Base-by-base conservation (phyloP, 768 basidiomycete genomes). In the Dacryopinax spathularia region DNA sequence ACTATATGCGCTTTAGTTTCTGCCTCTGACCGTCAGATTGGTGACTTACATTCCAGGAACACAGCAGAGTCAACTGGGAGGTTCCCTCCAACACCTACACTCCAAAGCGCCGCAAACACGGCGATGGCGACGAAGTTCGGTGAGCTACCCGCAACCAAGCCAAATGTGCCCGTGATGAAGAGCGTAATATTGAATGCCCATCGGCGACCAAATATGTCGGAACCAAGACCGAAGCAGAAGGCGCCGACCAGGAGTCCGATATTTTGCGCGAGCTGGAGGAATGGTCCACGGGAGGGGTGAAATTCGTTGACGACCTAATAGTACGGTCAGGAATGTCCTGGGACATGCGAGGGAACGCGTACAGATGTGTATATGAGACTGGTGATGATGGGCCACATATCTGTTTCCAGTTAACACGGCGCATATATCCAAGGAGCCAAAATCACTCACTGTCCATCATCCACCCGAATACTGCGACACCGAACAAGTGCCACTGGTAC, bases 381-480 rank as follows among this genome's bases (percentile, higher is more conserved):
- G 62, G 56, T 56, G 70, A 82, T 65, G 68, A 87, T 85, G 20
- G 85, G 85, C 87, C 86, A 88, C 29, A 86, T 78, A 67, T 84
- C 48, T 87, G 68, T 87, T 86, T 18, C 86, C 44, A 62, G n/a
- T 56, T 36, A 16, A 60, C 37, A 60, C 43, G 12, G 13, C 48
- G 12, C 20, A 18, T 7, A 43, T 34, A n/a, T n/a, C n/a, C 12
- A 13, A 18, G 37, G 3, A 59, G 20, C n/a, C 4, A n/a, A 61
- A 22, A 62, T 36, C 4, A 31, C 20, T 61, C 16, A 77, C 84
- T 56, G 72, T 71, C 86, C 85, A 84, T 82, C 64, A 87, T 79
- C 86, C 85, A 88, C 61, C 87, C 87, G 73, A 88, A 87, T 1
- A 85, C 87, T 18, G 85, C 79, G 31, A 86, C 84, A 61, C 82